phyloP scores from a whole-genome alignment of 495 filamentous ascomycete genomes.

The Bryoglossum gracile region DNA sequence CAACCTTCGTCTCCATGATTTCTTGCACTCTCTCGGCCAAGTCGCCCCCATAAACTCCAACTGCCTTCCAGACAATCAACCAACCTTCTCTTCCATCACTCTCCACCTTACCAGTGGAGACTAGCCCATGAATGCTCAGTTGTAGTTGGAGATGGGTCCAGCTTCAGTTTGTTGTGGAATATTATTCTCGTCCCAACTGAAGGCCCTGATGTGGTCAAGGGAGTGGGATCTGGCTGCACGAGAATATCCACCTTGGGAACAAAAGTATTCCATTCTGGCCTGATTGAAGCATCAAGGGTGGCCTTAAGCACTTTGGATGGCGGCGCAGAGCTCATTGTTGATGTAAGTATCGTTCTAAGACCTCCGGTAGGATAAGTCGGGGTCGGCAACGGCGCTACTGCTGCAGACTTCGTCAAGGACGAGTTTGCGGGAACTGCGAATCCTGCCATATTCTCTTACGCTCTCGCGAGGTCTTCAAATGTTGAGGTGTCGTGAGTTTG shows the following conservation, averaged over 20 bases:
- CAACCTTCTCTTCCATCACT: conserved; percentile 5
- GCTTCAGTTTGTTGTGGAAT: conserved; percentile 22
- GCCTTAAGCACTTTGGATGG: conserved; percentile 9
- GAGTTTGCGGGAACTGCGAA: too few relatives aligned
- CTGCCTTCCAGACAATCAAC: conserved; percentile 21
- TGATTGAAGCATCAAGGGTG: conserved; percentile 14
- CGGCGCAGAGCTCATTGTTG: conserved; percentile 10
- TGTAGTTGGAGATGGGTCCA: conserved; percentile 1
- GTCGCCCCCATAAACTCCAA: conserved; percentile 13
- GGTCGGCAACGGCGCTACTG: conserved; percentile 15
- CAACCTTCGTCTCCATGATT: conserved; percentile 9
- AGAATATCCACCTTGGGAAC: conserved; percentile 9
- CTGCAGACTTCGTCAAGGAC: neutral
- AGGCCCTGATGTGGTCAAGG: neutral
- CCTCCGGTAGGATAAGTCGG: conserved; percentile 19
- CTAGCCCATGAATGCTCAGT: conserved; percentile 17
- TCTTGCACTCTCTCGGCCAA: conserved; percentile 25
- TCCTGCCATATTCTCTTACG: too few relatives aligned
- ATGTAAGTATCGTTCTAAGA: conserved; percentile 19
- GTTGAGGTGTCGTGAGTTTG: too few relatives aligned
- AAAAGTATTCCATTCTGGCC: conserved; percentile 26
- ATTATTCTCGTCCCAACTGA: conserved; percentile 8
- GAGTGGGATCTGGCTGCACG: neutral
- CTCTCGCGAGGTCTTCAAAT: too few relatives aligned
- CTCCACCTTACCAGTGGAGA: conserved; percentile 12